phyloP scores from a whole-genome alignment of 2,329 filamentous ascomycete species.

The Chaetomium globosum region DNA sequence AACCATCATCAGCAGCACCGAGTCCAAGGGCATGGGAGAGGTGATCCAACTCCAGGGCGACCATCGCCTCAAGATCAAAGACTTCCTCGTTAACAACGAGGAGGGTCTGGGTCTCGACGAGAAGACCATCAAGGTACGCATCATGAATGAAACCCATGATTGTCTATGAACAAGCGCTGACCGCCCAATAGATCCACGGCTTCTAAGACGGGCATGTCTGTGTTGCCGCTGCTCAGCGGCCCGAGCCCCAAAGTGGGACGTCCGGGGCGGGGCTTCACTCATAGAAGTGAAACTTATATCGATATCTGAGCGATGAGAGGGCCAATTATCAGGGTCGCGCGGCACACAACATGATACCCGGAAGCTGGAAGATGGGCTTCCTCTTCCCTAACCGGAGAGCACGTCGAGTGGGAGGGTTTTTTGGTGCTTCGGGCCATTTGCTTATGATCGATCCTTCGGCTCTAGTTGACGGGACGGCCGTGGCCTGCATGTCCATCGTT shows the following conservation, averaged over 20 bases:
- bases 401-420: conserved; percentile 23
- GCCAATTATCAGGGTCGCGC: conserved; percentile 24
- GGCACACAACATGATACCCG: conserved; percentile 37
- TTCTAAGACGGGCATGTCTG: conserved; percentile 56
- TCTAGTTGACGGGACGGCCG: conserved; percentile 27
- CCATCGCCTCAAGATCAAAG: conserved; percentile 97
- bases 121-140: conserved; percentile 91
- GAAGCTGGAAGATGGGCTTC: conserved; percentile 30
- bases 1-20: conserved; percentile 85
- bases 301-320: conserved; percentile 26
- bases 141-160: neutral
- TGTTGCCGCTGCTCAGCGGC: conserved; percentile 36
- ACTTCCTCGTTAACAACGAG: conserved; percentile 96
- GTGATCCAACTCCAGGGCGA: conserved; percentile 99
- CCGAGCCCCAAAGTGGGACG: conserved; percentile 26
- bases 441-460: conserved; percentile 28
- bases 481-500: conserved; percentile 35
- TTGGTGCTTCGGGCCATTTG: conserved; percentile 29
- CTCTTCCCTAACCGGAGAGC: conserved; percentile 24
- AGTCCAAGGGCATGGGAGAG: conserved; percentile 84
- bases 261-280: conserved; percentile 24
- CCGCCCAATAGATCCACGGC: conserved; percentile 56
- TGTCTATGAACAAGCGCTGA: conserved; percentile 5
- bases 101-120: conserved; percentile 89
- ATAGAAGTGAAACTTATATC: conserved; percentile 20